Base-by-base conservation (phyloP, 1,284 basidiomycete genomes). In the Austroboletus niveus region DNA sequence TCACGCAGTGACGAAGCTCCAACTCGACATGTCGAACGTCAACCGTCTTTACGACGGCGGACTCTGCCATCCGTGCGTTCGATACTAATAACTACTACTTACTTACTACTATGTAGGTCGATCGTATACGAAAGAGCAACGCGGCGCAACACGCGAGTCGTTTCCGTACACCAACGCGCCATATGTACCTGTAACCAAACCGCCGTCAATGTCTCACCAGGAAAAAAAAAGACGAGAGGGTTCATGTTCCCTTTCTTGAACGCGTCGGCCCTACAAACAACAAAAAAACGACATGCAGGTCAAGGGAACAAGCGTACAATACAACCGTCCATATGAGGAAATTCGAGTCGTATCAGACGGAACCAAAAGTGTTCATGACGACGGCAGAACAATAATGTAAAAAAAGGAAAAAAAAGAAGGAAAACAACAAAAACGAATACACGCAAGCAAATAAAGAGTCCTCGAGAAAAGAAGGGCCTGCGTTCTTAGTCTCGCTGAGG, bases 401-500 rank as follows among this genome's bases (percentile, higher is more conserved):
- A n/a, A 41, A 32, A 20, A 48, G 15, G 38, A 10, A 42, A 6
- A 24, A 12, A 34, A 36, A n/a, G 8, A 22, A 17, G 17, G 12
- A 20, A 35, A 9, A 38, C 4, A 7, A 27, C 8, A 29, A 30
- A 30, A 17, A 42, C 9, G 12, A 24, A 40, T 12, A 22, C 39
- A 8, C 8, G 10, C 7, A 17, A 42, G 8, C 7, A 8, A 30
- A 27, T 6, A 42, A 12, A n/a, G 22, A 24, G 22, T 24, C 22
- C 22, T 24, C 22, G 22, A 24, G 22, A 24, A 24, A n/a, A 15
- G 29, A 42, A 17, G 15, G 41, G 27, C 27, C 27, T 3, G 27
- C 41, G 4, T 30, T 48, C 42, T 72, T 56, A 55, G 27, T 67
- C 53, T 49, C 41, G 58, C 54, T 57, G 60, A 11, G 64, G 63